phyloP scores from a whole-genome alignment of 768 basidiomycete genomes.

The Rhodocollybia butyracea region DNA sequence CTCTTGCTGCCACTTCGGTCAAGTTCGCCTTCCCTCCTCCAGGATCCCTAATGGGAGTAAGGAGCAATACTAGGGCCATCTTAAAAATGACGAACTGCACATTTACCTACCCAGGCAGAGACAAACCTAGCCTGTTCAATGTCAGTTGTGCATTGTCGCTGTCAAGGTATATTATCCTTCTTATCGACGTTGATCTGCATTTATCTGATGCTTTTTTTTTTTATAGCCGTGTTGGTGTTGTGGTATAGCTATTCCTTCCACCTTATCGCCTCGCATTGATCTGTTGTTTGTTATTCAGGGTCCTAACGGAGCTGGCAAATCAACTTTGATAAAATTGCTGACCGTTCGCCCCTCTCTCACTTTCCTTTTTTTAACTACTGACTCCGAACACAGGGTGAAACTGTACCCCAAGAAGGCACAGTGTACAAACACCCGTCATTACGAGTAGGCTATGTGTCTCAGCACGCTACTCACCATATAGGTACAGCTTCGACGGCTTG shows the following conservation, averaged over 20 bases:
- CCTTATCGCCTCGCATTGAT: not conserved
- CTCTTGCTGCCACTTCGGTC: constrained; percentile 87
- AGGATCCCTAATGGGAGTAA: constrained; percentile 94
- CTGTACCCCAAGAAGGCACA: constrained; percentile 83
- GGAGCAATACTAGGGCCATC: constrained; percentile 94
- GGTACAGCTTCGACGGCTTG: constrained; percentile 38
- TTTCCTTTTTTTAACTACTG: constrained; percentile 8
- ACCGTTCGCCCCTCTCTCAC: constrained; percentile 48
- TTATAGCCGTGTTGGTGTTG: constrained; percentile 77
- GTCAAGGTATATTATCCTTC: constrained; percentile 56
- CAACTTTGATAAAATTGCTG: constrained; percentile 90
- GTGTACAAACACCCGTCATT: constrained; percentile 94
- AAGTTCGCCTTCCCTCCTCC: constrained; percentile 96
- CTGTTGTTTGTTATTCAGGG: too few relatives aligned
- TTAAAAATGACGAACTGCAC: constrained; percentile 90
- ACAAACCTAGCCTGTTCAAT: constrained; percentile 75
- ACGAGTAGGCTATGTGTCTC: constrained; percentile 95
- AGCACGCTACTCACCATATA: constrained; percentile 97
- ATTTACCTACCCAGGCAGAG: constrained; percentile 88
- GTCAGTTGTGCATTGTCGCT: constrained; percentile 93
- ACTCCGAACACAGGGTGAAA: constrained; percentile 70
- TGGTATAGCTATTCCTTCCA: too few relatives aligned
- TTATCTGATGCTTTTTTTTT: constrained; percentile 16
- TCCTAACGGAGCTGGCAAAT: constrained; percentile 95
- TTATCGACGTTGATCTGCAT: constrained; percentile 17